Evolutionary conservation across 2,329 filamentous ascomycete species (phyloP).

Genomic region (Coniochaeta pulveracea): DNA sequence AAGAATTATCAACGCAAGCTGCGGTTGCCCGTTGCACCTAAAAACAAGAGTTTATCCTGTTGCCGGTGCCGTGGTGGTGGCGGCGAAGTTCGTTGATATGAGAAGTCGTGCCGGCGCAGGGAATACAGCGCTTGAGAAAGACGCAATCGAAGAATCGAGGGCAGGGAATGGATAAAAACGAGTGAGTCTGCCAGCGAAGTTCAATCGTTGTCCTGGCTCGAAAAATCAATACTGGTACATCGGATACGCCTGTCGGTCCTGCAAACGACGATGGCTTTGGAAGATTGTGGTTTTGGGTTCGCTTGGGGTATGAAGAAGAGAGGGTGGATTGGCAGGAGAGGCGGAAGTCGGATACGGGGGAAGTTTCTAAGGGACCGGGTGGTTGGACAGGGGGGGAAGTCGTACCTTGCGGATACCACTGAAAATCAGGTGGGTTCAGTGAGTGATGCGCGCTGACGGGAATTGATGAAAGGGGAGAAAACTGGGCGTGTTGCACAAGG

Average conservation of each 20-base stretch:
- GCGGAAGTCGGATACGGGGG: slow-evolving; percentile 6
- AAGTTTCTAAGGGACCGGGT: background rate
- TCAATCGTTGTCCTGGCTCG: too few species aligned
- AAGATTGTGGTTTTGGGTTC: slow-evolving; percentile 1
- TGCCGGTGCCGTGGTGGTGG: too few species aligned
- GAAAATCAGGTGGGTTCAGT: background rate
- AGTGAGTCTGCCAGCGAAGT: slow-evolving; percentile 14
- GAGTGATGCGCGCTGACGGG: slow-evolving; percentile 1
- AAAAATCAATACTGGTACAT: background rate
- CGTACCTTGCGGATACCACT: background rate
- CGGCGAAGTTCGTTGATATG: too few species aligned
- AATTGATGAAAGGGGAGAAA: slow-evolving; percentile 10
- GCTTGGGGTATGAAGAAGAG: slow-evolving; percentile 4
- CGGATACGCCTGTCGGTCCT: background rate
- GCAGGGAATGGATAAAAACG: slow-evolving; percentile 13
- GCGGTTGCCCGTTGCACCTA: too few species aligned
- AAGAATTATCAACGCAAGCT: too few species aligned
- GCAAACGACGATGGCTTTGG: slow-evolving; percentile 8
- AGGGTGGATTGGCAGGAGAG: slow-evolving; percentile 4
- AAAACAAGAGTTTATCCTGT: too few species aligned
- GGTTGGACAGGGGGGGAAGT: background rate
- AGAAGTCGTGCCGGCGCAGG: too few species aligned
- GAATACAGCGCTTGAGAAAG: too few species aligned
- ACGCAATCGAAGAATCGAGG: too few species aligned
- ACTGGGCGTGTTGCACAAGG: slow-evolving; percentile 8